phyloP scores from a whole-genome alignment of 2,329 filamentous ascomycete species.

The Verticillium longisporum region DNA sequence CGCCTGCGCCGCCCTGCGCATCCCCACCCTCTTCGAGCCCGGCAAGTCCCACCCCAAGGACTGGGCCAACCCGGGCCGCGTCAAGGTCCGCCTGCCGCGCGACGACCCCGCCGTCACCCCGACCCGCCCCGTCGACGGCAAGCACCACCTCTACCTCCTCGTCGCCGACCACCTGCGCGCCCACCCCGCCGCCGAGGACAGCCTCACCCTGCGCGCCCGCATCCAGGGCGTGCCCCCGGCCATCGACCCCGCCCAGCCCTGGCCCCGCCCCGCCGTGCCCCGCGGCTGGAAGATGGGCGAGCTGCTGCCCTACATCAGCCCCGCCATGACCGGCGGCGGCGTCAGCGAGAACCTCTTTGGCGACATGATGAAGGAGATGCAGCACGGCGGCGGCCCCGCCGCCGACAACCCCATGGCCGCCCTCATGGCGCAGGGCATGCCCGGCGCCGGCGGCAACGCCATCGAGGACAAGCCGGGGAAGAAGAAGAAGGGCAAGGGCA shows the following conservation, averaged over 20 bases:
- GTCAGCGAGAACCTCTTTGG: slow-evolving; percentile 92
- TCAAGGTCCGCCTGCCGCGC: slow-evolving; percentile 51
- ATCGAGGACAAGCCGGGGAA: slow-evolving; percentile 36
- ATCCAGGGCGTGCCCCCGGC: slow-evolving; percentile 67
- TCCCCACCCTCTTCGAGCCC: slow-evolving; percentile 77
- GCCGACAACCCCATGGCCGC: slow-evolving; percentile 35
- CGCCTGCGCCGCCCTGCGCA: slow-evolving; percentile 67
- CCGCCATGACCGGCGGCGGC: slow-evolving; percentile 85
- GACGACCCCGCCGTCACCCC: slow-evolving; percentile 38
- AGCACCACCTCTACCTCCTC: slow-evolving; percentile 82
- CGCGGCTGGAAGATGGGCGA: slow-evolving; percentile 86
- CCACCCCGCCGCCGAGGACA: slow-evolving; percentile 69
- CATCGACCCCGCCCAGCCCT: slow-evolving; percentile 56
- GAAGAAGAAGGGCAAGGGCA: slow-evolving; percentile 42
- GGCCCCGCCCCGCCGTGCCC: slow-evolving; percentile 68
- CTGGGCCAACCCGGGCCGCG: slow-evolving; percentile 92
- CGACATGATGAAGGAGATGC: slow-evolving; percentile 96
- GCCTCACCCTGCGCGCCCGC: slow-evolving; percentile 60
- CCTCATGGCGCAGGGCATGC: slow-evolving; percentile 25
- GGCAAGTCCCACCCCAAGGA: slow-evolving; percentile 92
- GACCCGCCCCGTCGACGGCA: slow-evolving; percentile 50
- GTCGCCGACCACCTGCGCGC: slow-evolving; percentile 69
- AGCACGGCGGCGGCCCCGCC: slow-evolving; percentile 34
- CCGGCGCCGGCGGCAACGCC: slow-evolving; percentile 18
- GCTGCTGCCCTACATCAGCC: slow-evolving; percentile 79